These are phyloP conservation scores for Exophiala sp. DNA, from an alignment of 2,329 filamentous ascomycete genomes.

Conservation along the genomic window DNA sequence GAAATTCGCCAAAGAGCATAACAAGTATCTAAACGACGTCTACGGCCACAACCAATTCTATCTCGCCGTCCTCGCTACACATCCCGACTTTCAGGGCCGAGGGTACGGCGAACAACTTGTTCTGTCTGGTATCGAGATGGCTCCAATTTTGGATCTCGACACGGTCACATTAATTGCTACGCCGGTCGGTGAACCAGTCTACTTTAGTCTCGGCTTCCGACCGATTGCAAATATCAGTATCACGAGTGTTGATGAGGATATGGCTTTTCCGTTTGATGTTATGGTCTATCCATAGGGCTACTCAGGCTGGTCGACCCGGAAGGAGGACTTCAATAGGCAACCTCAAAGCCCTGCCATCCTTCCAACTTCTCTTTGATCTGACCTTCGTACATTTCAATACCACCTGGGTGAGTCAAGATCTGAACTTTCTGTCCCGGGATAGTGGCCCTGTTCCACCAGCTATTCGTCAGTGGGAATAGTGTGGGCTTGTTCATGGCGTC, in stretches of 20 bases:
- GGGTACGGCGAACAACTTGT: neutral
- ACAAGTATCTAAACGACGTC: neutral
- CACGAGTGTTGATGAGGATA: neutral
- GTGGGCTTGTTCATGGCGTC: constrained; percentile 45
- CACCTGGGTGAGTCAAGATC: constrained; percentile 16
- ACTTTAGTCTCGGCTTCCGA: neutral
- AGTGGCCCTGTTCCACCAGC: constrained; percentile 56
- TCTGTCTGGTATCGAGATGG: neutral
- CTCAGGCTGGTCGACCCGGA: no score
- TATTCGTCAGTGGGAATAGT: constrained; percentile 50
- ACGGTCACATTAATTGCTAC: neutral
- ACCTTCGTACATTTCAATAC: constrained; percentile 19
- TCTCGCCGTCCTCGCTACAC: neutral
- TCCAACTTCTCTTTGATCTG: constrained; percentile 10
- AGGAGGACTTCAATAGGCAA: constrained; percentile 9
- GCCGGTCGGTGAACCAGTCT: neutral
- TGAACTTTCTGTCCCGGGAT: constrained; percentile 49
- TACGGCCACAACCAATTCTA: neutral
- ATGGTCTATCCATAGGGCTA: neutral
- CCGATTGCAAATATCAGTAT: neutral
- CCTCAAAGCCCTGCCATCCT: constrained; percentile 25
- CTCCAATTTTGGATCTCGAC: neutral
- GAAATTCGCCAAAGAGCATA: neutral
- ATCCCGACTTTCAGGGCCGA: neutral
- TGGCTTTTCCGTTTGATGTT: neutral